phyloP scores from a whole-genome alignment of 805 yeast genomes.

The Starmera dryadoides region DNA sequence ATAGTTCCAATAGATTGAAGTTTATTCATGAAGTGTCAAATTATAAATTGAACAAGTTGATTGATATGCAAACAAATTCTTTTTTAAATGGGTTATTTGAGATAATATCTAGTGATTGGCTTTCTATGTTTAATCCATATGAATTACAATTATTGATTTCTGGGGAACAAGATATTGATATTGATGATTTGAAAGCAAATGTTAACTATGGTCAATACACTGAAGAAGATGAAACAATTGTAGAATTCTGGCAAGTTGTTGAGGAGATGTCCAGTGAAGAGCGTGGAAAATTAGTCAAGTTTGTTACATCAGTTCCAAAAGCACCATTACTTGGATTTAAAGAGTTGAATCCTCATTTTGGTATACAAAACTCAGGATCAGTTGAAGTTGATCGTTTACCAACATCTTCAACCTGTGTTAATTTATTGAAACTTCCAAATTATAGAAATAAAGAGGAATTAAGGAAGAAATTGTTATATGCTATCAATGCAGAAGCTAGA shows the following conservation, averaged over 20 bases:
- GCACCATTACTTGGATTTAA: slow-evolving; percentile 88
- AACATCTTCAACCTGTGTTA: slow-evolving; percentile 90
- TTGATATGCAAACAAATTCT: slow-evolving; percentile 49
- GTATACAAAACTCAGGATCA: slow-evolving; percentile 50
- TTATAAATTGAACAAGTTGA: slow-evolving; percentile 62
- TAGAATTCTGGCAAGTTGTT: slow-evolving; percentile 68
- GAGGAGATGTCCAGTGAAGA: slow-evolving; percentile 61
- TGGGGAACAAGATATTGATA: slow-evolving; percentile 59
- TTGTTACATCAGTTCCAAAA: slow-evolving; percentile 87
- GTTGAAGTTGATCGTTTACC: slow-evolving; percentile 54
- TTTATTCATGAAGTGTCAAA: slow-evolving; percentile 75
- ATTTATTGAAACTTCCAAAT: slow-evolving; percentile 79
- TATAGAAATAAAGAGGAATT: slow-evolving; percentile 55
- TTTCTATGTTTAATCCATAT: slow-evolving; percentile 74
- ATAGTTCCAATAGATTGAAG: slow-evolving; percentile 51
- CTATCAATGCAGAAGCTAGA: slow-evolving; percentile 79
- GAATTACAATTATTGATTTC: slow-evolving; percentile 83
- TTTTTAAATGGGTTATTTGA: slow-evolving; percentile 67
- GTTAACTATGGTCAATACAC: slow-evolving; percentile 61
- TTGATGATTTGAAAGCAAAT: slow-evolving; percentile 58
- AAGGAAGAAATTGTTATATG: slow-evolving; percentile 59
- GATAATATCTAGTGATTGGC: slow-evolving; percentile 67
- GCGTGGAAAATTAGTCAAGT: slow-evolving; percentile 61
- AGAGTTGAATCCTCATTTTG: slow-evolving; percentile 69
- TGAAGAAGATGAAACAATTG: slow-evolving; percentile 50